These are phyloP conservation scores for Paraphaeosphaeria sporulosa DNA, from an alignment of 2,329 filamentous ascomycete genomes.

Conservation along the genomic window DNA sequence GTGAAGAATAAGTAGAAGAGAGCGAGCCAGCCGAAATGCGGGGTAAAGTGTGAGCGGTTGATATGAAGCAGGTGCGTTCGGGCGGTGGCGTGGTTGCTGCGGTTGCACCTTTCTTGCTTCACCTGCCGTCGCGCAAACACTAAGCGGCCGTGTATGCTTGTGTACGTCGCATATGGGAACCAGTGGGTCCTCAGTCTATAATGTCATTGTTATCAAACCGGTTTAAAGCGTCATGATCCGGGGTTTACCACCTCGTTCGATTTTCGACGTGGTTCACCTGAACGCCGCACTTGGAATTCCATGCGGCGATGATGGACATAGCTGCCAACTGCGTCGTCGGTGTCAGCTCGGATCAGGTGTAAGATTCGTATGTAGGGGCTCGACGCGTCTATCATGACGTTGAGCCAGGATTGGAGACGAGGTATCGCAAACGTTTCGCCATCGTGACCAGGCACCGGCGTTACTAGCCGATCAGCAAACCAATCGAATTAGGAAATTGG, in stretches of 20 bases:
- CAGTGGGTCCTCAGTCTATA: neutral
- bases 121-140: constrained; percentile 6
- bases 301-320: neutral
- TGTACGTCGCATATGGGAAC: neutral
- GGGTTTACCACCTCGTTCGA: no score
- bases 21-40: neutral
- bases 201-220: neutral
- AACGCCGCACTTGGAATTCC: neutral
- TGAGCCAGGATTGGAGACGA: neutral
- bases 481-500: neutral
- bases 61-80: neutral
- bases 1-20: constrained; percentile 12
- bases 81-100: constrained; percentile 7
- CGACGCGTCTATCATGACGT: neutral
- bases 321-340: neutral
- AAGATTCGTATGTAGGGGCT: neutral
- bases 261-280: no score
- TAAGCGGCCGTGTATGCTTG: neutral
- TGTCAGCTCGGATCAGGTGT: neutral
- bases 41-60: neutral
- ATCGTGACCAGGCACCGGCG: constrained; percentile 1
- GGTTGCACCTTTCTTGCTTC: constrained; percentile 10
- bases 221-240: neutral
- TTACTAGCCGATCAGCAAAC: neutral
- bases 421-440: constrained; percentile 5